A percentile compares a stretch with the other conserved stretches of the same genome.
phyloP scores from a whole-genome alignment of 2,329 filamentous ascomycete genomes.

The Mariannaea sp. region DNA sequence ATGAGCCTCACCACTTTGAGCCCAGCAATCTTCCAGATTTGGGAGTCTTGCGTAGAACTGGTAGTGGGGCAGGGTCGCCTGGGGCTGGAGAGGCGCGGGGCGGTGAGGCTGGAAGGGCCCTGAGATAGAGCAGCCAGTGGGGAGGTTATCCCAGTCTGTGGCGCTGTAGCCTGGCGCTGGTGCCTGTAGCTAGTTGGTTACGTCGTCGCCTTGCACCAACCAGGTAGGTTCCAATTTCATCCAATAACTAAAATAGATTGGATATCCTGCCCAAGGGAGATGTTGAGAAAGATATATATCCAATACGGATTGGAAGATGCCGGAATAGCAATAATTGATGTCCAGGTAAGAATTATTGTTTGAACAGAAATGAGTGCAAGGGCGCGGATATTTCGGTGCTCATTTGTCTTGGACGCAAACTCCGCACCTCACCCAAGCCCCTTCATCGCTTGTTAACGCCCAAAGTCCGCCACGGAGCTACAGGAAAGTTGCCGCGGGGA shows the following conservation, averaged over 20 bases:
- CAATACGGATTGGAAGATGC: too few species aligned
- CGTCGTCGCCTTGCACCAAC: too few species aligned
- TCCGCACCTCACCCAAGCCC: conserved; percentile 11
- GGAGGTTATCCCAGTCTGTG: conserved; percentile 27
- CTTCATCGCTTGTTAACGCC: not conserved
- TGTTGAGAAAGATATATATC: not conserved
- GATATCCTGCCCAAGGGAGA: conserved; percentile 1
- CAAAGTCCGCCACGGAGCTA: conserved; percentile 19
- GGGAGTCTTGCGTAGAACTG: too few species aligned
- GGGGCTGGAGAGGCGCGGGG: conserved; percentile 27
- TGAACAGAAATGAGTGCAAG: too few species aligned
- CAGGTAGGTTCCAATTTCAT: too few species aligned
- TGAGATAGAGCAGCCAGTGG: too few species aligned
- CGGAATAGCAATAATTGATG: too few species aligned
- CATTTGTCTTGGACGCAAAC: conserved; percentile 5
- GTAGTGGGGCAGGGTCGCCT: conserved; percentile 13
- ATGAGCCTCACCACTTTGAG: conserved; percentile 23
- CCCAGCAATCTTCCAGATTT: too few species aligned
- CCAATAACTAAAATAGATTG: too few species aligned
- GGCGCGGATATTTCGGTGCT: too few species aligned
- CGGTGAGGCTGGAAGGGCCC: conserved; percentile 33
- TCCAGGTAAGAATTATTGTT: too few species aligned
- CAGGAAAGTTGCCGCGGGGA: not conserved
- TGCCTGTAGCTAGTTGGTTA: too few species aligned
- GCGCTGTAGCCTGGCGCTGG: conserved; percentile 26